Evolutionary conservation across 1,139 yeast genomes (phyloP), one percentile per base, ranked within the genome.

Genomic region (Geotrichum citri-aurantii): DNA sequence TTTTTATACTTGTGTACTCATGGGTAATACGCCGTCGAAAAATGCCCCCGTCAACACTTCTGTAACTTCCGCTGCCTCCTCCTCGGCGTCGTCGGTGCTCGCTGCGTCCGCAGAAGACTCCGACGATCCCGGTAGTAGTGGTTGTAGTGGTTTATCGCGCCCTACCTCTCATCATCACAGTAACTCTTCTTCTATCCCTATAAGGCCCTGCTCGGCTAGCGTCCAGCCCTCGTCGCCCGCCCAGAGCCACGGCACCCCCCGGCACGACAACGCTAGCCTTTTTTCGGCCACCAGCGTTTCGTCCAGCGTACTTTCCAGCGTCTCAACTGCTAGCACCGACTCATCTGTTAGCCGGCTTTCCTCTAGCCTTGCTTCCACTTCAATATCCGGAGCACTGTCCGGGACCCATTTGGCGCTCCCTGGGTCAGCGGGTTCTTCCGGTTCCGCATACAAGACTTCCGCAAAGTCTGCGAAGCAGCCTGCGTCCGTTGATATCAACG

Each of bases 21-120:
- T 69, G 72, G 72, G 72, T 57, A 69, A 69, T 65, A 64, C 70
- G 56, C 70, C 70, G 57, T 69, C 71, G 48, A 68, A 66, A 65
- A 65, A 68, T 68, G 71, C 64, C 56, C 58, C 65, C 64, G 51
- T 61, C 59, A 56, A 62, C 58, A 66, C 65, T 48, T 61, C 68
- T 55, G 58, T 65, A 63, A 65, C 69, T 60, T 46, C 61, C 47
- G 60, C 61, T 52, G 62, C 64, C 26, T 59, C 61, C 21, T 56
- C 60, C 52, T 55, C 63, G 24, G 49, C 63, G 48, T 52, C 57
- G 44, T 48, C 56, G 17, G 44, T 58, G 27, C 50, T 49, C 26
- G 46, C 48, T 26, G 56, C 61, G 52, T 47, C 64, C 37, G 64
- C 61, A 12, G 59, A 64, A 50, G 69, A 65, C 48, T 70, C 66